Base-by-base conservation (phyloP, 768 basidiomycete genomes). In the Cystofilobasidium capitatum region DNA sequence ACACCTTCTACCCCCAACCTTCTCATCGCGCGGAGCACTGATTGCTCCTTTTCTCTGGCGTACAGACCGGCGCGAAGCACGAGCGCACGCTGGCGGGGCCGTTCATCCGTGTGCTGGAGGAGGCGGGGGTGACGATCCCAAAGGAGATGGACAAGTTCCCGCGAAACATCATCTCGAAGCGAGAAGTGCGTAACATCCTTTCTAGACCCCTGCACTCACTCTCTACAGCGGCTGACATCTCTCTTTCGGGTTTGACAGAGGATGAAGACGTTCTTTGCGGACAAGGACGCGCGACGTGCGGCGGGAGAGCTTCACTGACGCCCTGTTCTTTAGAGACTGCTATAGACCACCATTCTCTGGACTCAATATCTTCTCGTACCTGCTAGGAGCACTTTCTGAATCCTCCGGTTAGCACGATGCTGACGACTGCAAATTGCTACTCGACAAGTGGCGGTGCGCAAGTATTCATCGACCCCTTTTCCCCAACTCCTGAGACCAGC, bases 81-180 rank as follows among this genome's bases (percentile, higher is more conserved):
- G 92, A 96, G 78, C 81, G 83, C 58, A 81, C 85, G 29, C 81
- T 96, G 2, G 93, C 96, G 10, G 96, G 96, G 10, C 93, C 97
- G 76, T 83, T 97, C 65, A 91, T 90, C 71, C 83, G 88, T 10
- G 90, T 99, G 45, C 81, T 98, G 62, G 80, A 86, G 61, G 96
- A 98, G 76, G 87, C 88, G 51, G 90, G 88, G 36, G 89, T 88
- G 17, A 73, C 73, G 65, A 75, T 80, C 13, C 83, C 86, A 55
- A 84, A 88, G 71, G 85, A 79, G 9, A 80, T 96, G 78, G 84
- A 86, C 58, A 85, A 86, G 73, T 97, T 96, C 81, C 91, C 91
- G 61, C 90, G 92, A 83, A 89, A 92, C 68, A 90, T 98, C 79
- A 96, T 55, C 4, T 33, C 51, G 29, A 26, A 33, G 17, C 51